Evolutionary conservation across 306 rosid species (phyloP).

Genomic region (Delonix regia): DNA sequence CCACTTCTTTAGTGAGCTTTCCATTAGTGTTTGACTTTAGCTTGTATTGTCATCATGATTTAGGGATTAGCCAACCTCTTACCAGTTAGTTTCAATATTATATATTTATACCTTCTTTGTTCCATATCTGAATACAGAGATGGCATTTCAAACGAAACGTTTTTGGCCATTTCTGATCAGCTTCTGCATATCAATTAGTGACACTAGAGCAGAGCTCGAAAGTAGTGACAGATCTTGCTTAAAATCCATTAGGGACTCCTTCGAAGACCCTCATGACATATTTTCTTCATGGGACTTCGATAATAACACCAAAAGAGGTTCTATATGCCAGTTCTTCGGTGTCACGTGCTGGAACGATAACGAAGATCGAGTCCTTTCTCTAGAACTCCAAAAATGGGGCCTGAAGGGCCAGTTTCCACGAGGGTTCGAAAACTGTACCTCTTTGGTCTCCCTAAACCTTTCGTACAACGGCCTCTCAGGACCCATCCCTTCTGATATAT

Average conservation of each 20-base stretch:
- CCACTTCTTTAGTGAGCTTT: too few species aligned
- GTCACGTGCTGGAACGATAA: constrained; percentile 32
- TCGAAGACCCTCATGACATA: constrained; percentile 21
- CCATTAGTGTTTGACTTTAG: too few species aligned
- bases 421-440: neutral
- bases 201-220: too few species aligned
- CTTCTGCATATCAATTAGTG: too few species aligned
- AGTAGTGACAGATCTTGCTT: constrained; percentile 4
- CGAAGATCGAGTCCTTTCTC: constrained; percentile 10
- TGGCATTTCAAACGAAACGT: too few species aligned
- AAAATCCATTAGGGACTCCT: constrained; percentile 16
- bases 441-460: constrained; percentile 12
- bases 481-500: constrained; percentile 36
- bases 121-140: too few species aligned
- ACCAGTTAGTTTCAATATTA: too few species aligned
- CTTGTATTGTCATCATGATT: too few species aligned
- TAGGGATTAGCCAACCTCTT: too few species aligned
- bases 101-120: too few species aligned
- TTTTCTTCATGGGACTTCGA: constrained; percentile 24
- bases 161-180: too few species aligned
- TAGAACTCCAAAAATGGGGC: neutral
- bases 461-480: constrained; percentile 10
- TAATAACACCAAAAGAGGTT: neutral
- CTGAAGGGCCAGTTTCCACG: constrained; percentile 39
- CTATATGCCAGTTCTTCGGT: neutral